Evolutionary conservation across 1,284 basidiomycete species (phyloP), one percentile per base, ranked within the genome.

Genomic region (Pterula multifida): DNA sequence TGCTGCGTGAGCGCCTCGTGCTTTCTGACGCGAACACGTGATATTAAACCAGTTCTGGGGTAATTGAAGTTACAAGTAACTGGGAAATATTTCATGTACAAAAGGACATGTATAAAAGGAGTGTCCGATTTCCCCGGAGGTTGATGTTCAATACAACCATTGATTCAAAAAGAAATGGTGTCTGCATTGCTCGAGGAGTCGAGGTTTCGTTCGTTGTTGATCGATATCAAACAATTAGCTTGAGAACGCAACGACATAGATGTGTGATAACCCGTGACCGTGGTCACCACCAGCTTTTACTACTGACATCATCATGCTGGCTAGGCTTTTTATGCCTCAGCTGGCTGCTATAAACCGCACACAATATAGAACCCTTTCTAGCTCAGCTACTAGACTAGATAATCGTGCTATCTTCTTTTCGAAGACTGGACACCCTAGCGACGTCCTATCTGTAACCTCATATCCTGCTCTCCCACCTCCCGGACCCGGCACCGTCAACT

Each of bases 361-460:
- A 9, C 39, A 42, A 6, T 17, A n/a, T 19, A 42, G 39, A 42
- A 9, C 39, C 17, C 19, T 42, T 9, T 42, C 39, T 4, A 6
- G 9, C 21, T 42, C 39, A 6, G n/a, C 13, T 22, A 6, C 9
- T 6, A 4, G 9, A 19, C 17, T 42, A 9, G 19, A 19, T 50
- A 74, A 76, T 58, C 76, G 85, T 52, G 85, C 85, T 3, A 65
- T 89, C 32, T 70, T 83, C 35, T 89, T 85, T 63, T 64, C 69
- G 1, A 57, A 69, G 17, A 74, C 71, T 54, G 86, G 87, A 26
- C 67, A 76, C 48, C 82, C 85, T 1, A 55, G 70, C 11, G 60
- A 73, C 21, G 83, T 86, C 26, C 67, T 90, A 46, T 65, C 64
- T 6, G 69, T 72, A 1, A 54, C 75, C 39, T 72, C 74, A 2